Evolutionary conservation across 257 asterid genomes (phyloP).

Genomic region (Petrea volubilis): DNA sequence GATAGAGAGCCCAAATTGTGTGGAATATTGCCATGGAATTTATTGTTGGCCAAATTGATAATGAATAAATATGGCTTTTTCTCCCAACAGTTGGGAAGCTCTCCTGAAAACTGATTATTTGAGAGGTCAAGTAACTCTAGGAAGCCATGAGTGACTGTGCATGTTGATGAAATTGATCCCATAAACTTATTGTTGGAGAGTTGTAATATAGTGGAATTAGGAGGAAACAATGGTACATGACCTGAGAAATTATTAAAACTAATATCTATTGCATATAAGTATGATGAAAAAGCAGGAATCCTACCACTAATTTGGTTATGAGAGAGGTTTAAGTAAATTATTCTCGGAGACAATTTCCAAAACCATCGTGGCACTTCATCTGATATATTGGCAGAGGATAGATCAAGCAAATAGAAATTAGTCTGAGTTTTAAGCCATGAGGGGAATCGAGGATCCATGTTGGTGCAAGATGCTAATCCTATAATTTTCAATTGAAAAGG

Average conservation of each 20-base stretch:
- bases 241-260: constrained; percentile 30
- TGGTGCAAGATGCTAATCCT: constrained; percentile 10
- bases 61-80: not conserved
- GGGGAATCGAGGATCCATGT: constrained; percentile 37
- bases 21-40: constrained; percentile 22
- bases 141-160: not conserved
- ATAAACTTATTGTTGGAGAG: constrained; percentile 23
- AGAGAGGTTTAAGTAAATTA: constrained; percentile 27
- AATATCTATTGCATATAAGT: not conserved
- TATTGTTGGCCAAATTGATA: constrained; percentile 27
- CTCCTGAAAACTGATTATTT: constrained; percentile 21
- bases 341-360: not conserved
- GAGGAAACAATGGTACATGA: not conserved
- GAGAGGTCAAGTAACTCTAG: constrained; percentile 8
- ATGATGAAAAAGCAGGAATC: constrained; percentile 10
- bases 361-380: constrained; percentile 37
- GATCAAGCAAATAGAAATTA: constrained; percentile 7
- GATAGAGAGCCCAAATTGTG: constrained; percentile 7
- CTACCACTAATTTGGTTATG: constrained; percentile 36
- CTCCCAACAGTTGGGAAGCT: constrained; percentile 30
- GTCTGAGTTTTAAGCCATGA: constrained; percentile 32
- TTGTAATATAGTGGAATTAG: not conserved
- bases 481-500: constrained; percentile 21
- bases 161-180: constrained; percentile 20
- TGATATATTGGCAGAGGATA: constrained; percentile 24